Conservation (phyloP, 2,329 filamentous ascomycete species). For the Falciphora oryzae region DNA sequence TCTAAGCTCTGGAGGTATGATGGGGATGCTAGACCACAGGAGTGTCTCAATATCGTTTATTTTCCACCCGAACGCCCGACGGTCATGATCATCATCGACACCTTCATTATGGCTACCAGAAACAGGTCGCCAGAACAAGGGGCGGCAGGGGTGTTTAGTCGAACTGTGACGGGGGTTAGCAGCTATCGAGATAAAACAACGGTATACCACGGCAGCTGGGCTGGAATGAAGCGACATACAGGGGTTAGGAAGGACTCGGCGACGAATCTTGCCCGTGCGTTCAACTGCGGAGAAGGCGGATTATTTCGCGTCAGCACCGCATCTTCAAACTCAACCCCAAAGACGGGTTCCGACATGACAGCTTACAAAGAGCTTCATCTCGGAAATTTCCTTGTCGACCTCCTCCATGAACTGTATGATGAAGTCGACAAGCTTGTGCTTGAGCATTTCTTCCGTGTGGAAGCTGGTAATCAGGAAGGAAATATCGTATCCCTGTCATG, state of each 20-base stretch:
- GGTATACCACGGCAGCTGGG: no score
- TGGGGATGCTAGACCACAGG: not conserved
- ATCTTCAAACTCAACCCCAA: not conserved
- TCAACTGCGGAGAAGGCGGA: slow-evolving; percentile 55
- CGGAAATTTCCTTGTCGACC: slow-evolving; percentile 98
- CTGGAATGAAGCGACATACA: slow-evolving; percentile 16
- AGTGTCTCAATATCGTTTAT: not conserved
- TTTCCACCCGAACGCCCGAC: not conserved
- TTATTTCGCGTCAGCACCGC: slow-evolving; percentile 4
- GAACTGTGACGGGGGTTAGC: not conserved
- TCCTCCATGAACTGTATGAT: slow-evolving; percentile 99
- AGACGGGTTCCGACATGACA: not conserved
- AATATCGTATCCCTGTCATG: slow-evolving; percentile 82
- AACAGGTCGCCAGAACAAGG: not conserved
- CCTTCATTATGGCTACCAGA: not conserved
- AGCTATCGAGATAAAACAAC: not conserved
- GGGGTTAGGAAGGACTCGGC: slow-evolving; percentile 98
- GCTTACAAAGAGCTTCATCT: slow-evolving; percentile 97
- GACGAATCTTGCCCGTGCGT: slow-evolving; percentile 93
- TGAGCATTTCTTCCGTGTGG: slow-evolving; percentile 97
- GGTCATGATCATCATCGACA: not conserved
- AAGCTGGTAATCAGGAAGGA: slow-evolving; percentile 98
- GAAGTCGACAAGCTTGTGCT: slow-evolving; percentile 98
- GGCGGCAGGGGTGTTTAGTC: not conserved
- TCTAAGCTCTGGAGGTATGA: not conserved